Evolutionary conservation across 75 land plant genomes (phyloP).

Genomic region (Pinus taeda): DNA sequence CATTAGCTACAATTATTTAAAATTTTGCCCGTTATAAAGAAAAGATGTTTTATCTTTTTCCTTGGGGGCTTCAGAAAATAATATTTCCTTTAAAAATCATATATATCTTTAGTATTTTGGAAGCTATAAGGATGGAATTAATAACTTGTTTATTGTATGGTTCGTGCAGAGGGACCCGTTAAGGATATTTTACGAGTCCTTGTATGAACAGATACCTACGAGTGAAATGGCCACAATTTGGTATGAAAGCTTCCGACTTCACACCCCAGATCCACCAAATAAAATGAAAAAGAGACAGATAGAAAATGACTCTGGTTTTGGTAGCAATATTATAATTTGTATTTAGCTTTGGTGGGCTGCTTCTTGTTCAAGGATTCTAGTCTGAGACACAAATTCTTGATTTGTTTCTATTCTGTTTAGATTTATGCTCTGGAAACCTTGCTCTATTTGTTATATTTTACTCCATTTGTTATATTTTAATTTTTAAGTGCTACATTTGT

Average conservation of each 20-base stretch:
- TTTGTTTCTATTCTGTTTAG: not conserved
- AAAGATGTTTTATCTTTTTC: not conserved
- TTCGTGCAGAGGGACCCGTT: slow-evolving; percentile 83
- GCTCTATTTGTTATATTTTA: not conserved
- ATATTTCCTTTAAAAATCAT: not conserved
- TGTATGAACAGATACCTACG: slow-evolving; percentile 75
- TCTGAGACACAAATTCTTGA: not conserved
- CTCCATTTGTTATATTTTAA: not conserved
- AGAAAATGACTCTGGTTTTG: not conserved
- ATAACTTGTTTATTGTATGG: slow-evolving; percentile 7
- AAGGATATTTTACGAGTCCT: slow-evolving; percentile 82
- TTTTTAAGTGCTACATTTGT: not conserved
- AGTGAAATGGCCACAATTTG: slow-evolving; percentile 98
- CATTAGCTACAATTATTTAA: too few relatives aligned
- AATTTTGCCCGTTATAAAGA: not conserved
- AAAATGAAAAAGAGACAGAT: too few relatives aligned
- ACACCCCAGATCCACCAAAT: not conserved
- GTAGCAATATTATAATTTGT: not conserved
- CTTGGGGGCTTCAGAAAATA: not conserved
- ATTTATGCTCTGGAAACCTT: not conserved
- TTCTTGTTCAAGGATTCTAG: not conserved
- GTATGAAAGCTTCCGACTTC: slow-evolving; percentile 28
- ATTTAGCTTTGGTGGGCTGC: not conserved
- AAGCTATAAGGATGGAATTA: not conserved
- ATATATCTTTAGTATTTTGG: not conserved